These are phyloP conservation scores for Aegle marmelos DNA, from an alignment of 345 rosid species.

Conservation along the genomic window DNA sequence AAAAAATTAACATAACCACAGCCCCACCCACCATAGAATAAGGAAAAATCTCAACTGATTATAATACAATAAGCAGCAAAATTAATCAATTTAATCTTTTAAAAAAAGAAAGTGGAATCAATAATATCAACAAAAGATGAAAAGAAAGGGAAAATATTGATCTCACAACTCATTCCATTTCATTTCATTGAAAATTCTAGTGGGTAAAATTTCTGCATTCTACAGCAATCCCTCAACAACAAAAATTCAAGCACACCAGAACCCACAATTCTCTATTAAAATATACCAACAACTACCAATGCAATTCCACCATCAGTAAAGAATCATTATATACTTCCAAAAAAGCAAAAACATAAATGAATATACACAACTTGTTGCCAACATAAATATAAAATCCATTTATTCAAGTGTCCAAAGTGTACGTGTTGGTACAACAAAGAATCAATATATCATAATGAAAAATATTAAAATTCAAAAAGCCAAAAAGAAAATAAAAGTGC, in stretches of 20 bases:
- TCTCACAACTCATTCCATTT: not conserved
- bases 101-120: not conserved
- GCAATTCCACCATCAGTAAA: not conserved
- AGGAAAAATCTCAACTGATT: not conserved
- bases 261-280: not conserved
- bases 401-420: not conserved
- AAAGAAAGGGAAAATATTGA: not conserved
- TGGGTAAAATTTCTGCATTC: not conserved
- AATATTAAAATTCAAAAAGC: not conserved
- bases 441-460: not conserved
- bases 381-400: not conserved
- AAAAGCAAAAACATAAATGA: not conserved
- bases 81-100: not conserved
- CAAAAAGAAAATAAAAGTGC: not conserved
- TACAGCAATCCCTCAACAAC: not conserved
- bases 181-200: not conserved
- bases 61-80: not conserved
- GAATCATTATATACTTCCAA: not conserved
- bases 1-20: not conserved
- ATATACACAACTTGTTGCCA: not conserved
- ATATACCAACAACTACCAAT: not conserved
- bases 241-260: not conserved
- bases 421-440: not conserved
- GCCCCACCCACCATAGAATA: not conserved
- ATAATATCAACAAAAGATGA: not conserved